These are phyloP conservation scores for Pichia cactophila DNA, from an alignment of 1,139 yeast genomes.

Conservation along the genomic window DNA sequence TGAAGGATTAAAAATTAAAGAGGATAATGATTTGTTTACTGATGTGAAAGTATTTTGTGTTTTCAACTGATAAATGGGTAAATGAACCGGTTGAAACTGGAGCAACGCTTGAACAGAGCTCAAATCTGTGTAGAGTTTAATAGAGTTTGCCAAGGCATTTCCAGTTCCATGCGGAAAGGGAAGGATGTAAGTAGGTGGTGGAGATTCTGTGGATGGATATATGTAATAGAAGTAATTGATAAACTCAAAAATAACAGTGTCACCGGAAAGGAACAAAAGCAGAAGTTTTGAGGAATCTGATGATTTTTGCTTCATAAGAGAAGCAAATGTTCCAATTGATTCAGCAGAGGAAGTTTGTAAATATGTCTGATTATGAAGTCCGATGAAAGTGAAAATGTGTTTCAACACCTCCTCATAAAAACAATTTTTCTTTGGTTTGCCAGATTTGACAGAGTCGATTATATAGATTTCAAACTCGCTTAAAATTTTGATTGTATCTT, in stretches of 20 bases:
- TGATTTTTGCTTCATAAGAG: constrained; percentile 1
- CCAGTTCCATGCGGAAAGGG: constrained; percentile 83
- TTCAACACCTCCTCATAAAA: neutral
- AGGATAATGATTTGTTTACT: neutral
- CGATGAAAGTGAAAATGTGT: neutral
- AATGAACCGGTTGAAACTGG: constrained; percentile 29
- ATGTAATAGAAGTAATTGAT: constrained; percentile 41
- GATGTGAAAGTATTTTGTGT: constrained; percentile 1
- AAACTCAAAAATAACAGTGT: constrained; percentile 75
- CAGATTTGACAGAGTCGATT: neutral
- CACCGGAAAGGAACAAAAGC: constrained; percentile 67
- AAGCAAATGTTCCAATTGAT: constrained; percentile 1
- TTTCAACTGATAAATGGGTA: constrained; percentile 45
- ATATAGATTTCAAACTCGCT: neutral
- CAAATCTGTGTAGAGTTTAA: constrained; percentile 38
- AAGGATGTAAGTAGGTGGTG: constrained; percentile 20
- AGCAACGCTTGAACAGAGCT: constrained; percentile 39
- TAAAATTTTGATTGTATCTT: no score
- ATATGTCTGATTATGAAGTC: neutral
- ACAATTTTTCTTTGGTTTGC: neutral
- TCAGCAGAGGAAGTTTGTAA: constrained; percentile 22
- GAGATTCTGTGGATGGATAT: neutral
- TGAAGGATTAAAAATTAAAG: neutral
- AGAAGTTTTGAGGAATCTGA: neutral
- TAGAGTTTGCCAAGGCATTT: constrained; percentile 65